Conservation (phyloP, 2,329 filamentous ascomycete genomes). For the Xylariaceae sp. region DNA sequence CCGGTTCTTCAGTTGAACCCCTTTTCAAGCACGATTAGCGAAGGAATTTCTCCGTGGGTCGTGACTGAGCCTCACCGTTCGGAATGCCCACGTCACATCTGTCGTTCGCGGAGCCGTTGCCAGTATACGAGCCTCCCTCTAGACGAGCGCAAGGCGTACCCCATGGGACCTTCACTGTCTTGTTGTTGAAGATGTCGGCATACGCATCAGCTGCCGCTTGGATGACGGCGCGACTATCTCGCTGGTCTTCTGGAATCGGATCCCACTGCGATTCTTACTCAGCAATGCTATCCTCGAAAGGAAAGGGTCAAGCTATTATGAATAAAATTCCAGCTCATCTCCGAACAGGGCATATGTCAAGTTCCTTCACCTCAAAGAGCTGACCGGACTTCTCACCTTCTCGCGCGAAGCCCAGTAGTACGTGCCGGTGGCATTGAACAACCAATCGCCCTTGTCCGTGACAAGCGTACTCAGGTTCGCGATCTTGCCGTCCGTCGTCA, state of each 20-base stretch:
- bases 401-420: constrained; percentile 31
- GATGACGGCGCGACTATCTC: constrained; percentile 29
- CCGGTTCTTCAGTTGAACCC: constrained; percentile 22
- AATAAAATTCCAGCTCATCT: no score
- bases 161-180: constrained; percentile 33
- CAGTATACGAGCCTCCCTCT: constrained; percentile 33
- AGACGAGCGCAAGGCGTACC: constrained; percentile 32
- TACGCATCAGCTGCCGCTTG: constrained; percentile 34
- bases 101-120: constrained; percentile 23
- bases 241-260: constrained; percentile 26
- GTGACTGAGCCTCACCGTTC: constrained; percentile 19
- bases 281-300: no score
- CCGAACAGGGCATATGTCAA: no score
- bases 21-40: no score
- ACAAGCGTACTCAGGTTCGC: constrained; percentile 28
- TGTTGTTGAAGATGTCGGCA: constrained; percentile 32
- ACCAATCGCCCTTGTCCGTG: constrained; percentile 33
- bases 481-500: constrained; percentile 21
- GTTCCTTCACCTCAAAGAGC: no score
- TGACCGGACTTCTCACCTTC: constrained; percentile 1
- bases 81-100: constrained; percentile 33
- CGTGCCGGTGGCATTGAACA: constrained; percentile 34
- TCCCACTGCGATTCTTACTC: constrained; percentile 22
- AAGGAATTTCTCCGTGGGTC: no score
- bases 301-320: no score